Evolutionary conservation across 352 stramenopile genomes (phyloP).

Genomic region (Phytophthora capsici): DNA sequence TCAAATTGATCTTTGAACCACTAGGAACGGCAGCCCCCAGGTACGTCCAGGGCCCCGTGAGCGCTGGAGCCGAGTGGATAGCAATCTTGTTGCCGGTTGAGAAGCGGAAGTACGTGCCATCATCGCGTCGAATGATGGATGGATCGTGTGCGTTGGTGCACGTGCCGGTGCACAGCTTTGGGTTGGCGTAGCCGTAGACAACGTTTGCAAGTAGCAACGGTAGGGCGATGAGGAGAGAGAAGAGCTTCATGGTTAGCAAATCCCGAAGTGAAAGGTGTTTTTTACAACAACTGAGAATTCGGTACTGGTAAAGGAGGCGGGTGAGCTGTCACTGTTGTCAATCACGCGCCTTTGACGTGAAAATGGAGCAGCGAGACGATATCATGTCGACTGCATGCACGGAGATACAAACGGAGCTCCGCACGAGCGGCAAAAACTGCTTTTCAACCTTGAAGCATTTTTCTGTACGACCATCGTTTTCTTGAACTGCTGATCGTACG

Average conservation of each 20-base stretch:
- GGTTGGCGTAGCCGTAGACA: constrained; percentile 29
- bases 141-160: constrained; percentile 58
- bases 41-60: constrained; percentile 55
- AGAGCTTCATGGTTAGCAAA: constrained; percentile 10
- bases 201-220: constrained; percentile 12
- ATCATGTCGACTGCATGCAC: not conserved
- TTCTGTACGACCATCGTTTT: constrained; percentile 23
- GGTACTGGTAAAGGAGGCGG: not conserved
- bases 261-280: no score
- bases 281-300: no score
- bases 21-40: constrained; percentile 43
- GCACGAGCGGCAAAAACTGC: not conserved
- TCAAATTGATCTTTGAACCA: constrained; percentile 53
- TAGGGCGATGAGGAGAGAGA: constrained; percentile 17
- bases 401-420: not conserved
- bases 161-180: constrained; percentile 28
- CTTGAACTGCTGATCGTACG: constrained; percentile 5
- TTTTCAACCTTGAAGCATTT: constrained; percentile 20
- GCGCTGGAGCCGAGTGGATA: constrained; percentile 48
- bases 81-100: constrained; percentile 58
- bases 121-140: constrained; percentile 51
- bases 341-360: constrained; percentile 2
- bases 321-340: not conserved
- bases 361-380: constrained; percentile 1
- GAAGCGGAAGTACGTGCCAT: constrained; percentile 68